Percentiles rank a stretch among this genome's conserved stretches.
phyloP scores from a whole-genome alignment of 2,329 filamentous ascomycete species.

The Xylariaceae sp. region DNA sequence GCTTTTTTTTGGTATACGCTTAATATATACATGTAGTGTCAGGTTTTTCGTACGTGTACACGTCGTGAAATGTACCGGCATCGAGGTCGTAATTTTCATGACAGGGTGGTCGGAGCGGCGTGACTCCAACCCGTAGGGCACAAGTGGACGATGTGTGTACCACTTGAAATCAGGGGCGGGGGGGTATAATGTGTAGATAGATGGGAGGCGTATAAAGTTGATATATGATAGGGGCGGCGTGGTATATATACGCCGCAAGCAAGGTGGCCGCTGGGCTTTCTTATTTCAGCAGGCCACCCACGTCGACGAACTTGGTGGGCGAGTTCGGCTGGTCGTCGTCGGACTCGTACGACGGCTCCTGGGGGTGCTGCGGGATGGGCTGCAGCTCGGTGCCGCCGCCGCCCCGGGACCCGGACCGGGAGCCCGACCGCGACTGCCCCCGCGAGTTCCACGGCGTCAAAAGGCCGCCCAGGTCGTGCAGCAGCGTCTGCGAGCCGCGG shows the following conservation, averaged over 20 bases:
- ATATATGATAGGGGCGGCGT: too few relatives aligned
- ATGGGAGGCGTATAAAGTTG: too few relatives aligned
- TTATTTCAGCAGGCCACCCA: slow-evolving; percentile 31
- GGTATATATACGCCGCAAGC: too few relatives aligned
- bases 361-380: slow-evolving; percentile 35
- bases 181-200: too few relatives aligned
- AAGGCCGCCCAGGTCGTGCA: slow-evolving; percentile 51
- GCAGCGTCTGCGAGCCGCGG: slow-evolving; percentile 48
- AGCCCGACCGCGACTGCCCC: slow-evolving; percentile 24
- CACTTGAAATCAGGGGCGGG: too few relatives aligned
- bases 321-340: slow-evolving; percentile 23
- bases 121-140: too few relatives aligned
- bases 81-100: slow-evolving; percentile 19
- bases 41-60: slow-evolving; percentile 17
- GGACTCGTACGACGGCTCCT: slow-evolving; percentile 25
- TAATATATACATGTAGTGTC: slow-evolving; percentile 12
- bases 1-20: too few relatives aligned
- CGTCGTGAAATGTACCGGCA: slow-evolving; percentile 10
- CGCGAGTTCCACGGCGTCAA: slow-evolving; percentile 33
- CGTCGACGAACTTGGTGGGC: slow-evolving; percentile 30
- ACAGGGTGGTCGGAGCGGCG: too few relatives aligned
- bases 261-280: too few relatives aligned
- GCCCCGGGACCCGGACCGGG: too few relatives aligned
- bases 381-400: slow-evolving; percentile 38
- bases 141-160: too few relatives aligned